These are phyloP conservation scores for Achaetomium macrosporum DNA, from an alignment of 2,329 filamentous ascomycete genomes.

Conservation along the genomic window DNA sequence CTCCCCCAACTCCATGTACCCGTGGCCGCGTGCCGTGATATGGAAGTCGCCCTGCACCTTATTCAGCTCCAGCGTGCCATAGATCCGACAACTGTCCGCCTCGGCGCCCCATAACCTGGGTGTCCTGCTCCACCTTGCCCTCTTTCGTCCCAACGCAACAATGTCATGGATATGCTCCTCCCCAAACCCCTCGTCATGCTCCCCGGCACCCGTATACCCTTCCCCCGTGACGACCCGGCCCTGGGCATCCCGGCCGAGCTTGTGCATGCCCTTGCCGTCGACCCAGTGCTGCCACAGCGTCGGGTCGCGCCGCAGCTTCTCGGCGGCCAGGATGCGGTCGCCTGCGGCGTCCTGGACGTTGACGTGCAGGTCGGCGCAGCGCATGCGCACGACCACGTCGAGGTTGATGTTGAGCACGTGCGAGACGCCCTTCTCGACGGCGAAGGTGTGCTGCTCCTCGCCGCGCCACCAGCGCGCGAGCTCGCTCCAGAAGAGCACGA, in stretches of 20 bases:
- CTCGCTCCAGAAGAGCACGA: constrained; percentile 72
- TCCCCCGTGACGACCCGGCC: constrained; percentile 52
- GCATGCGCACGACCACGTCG: constrained; percentile 87
- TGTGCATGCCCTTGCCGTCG: constrained; percentile 60
- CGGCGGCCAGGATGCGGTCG: constrained; percentile 80
- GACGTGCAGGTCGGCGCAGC: constrained; percentile 80
- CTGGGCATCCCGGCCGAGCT: constrained; percentile 49
- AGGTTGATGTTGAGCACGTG: constrained; percentile 90
- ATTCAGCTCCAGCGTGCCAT: constrained; percentile 83
- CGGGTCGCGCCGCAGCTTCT: constrained; percentile 65
- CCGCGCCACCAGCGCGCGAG: constrained; percentile 78
- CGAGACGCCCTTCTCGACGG: constrained; percentile 85
- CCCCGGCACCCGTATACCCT: constrained; percentile 44
- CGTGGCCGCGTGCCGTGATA: constrained; percentile 90
- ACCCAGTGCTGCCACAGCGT: constrained; percentile 83
- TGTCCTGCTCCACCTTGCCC: constrained; percentile 68
- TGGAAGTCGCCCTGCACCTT: constrained; percentile 98
- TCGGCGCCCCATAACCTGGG: constrained; percentile 53
- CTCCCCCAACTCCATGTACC: constrained; percentile 73
- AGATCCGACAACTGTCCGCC: constrained; percentile 79
- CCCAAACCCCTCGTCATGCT: constrained; percentile 59
- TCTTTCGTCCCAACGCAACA: constrained; percentile 60
- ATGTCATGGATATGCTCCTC: constrained; percentile 93
- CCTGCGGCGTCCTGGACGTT: constrained; percentile 96
- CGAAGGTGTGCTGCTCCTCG: constrained; percentile 80